phyloP scores from a whole-genome alignment of 371 early-diverging fungal genomes.

The Mucor sp. region DNA sequence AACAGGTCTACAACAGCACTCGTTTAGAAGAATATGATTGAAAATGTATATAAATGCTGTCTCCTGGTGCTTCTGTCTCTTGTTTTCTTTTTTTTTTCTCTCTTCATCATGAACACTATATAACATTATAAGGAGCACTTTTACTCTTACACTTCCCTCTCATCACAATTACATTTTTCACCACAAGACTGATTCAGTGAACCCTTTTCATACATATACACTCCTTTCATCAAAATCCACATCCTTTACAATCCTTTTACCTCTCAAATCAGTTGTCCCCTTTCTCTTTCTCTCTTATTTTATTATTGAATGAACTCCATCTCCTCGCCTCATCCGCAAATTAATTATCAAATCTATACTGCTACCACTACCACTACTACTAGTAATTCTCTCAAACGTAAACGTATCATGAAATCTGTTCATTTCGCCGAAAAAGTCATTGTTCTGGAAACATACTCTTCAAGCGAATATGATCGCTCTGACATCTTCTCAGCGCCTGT shows the following conservation, averaged over 20 bases:
- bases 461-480: slow-evolving; percentile 70
- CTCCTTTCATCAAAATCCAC: background rate
- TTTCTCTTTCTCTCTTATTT: background rate
- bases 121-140: background rate
- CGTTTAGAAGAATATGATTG: background rate
- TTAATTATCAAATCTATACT: background rate
- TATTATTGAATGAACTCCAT: slow-evolving; percentile 8
- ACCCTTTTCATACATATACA: slow-evolving; percentile 1
- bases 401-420: slow-evolving; percentile 17
- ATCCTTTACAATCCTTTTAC: background rate
- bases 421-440: slow-evolving; percentile 15
- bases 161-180: background rate
- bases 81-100: background rate
- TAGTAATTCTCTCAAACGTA: slow-evolving; percentile 7
- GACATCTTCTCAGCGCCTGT: slow-evolving; percentile 26
- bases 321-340: background rate
- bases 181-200: background rate
- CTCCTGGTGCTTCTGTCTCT: background rate
- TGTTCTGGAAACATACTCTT: slow-evolving; percentile 64
- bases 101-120: slow-evolving; percentile 3
- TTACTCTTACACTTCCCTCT: background rate
- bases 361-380: background rate
- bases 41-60: background rate
- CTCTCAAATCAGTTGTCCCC: background rate
- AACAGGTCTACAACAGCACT: background rate